A percentile compares a stretch with the other conserved stretches of the same genome.
Evolutionary conservation across 1,284 basidiomycete genomes (phyloP).

Genomic region (Microbotryum saponariae): DNA sequence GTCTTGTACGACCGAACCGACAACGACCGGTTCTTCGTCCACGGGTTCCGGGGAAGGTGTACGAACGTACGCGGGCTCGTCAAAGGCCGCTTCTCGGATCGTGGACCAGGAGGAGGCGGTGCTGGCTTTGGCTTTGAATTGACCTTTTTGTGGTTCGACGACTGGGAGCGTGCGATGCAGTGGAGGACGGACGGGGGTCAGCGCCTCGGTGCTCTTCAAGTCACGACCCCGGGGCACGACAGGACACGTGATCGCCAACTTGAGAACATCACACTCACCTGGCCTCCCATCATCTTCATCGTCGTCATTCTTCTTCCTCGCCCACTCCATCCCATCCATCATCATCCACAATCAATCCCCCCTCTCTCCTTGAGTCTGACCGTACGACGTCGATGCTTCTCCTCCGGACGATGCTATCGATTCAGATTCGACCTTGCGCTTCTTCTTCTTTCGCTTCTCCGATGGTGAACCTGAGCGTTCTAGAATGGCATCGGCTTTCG

Average conservation of each 20-base stretch:
- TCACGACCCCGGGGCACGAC: neutral
- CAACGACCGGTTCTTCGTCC: slow-evolving; percentile 34
- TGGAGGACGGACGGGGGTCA: neutral
- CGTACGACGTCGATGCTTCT: neutral
- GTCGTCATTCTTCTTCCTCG: slow-evolving; percentile 34
- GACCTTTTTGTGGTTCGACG: slow-evolving; percentile 24
- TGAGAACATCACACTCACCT: slow-evolving; percentile 35
- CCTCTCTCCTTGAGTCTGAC: neutral
- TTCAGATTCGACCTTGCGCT: slow-evolving; percentile 52
- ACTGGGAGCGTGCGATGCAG: slow-evolving; percentile 3
- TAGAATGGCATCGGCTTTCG: slow-evolving; percentile 92
- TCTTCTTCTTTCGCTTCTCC: slow-evolving; percentile 53
- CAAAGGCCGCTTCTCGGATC: slow-evolving; percentile 10
- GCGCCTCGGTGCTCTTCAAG: neutral
- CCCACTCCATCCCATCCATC: slow-evolving; percentile 39
- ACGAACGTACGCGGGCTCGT: slow-evolving; percentile 8
- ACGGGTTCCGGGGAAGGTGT: slow-evolving; percentile 23
- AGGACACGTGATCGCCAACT: neutral
- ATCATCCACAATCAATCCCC: slow-evolving; percentile 40
- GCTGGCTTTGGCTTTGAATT: slow-evolving; percentile 26
- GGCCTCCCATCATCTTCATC: slow-evolving; percentile 43
- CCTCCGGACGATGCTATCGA: neutral
- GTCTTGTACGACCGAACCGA: slow-evolving; percentile 17
- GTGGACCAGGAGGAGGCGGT: slow-evolving; percentile 21
- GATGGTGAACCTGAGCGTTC: slow-evolving; percentile 50